These are phyloP conservation scores for Saksenaea vasiformis DNA, from an alignment of 371 early-diverging fungal genomes.

Conservation along the genomic window DNA sequence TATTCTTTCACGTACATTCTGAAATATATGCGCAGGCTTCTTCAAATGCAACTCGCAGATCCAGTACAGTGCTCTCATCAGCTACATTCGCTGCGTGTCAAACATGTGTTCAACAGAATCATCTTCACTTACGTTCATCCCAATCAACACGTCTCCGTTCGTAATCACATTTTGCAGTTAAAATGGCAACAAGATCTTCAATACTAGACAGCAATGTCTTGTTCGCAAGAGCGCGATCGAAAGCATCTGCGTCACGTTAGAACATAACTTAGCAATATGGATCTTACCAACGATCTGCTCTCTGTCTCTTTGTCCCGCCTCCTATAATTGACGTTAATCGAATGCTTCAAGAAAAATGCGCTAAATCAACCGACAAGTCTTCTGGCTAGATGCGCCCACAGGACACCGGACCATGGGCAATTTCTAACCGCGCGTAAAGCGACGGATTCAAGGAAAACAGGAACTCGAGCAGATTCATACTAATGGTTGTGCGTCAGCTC, in stretches of 20 bases:
- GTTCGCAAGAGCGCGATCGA: slow-evolving; percentile 36
- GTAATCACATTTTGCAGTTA: slow-evolving; percentile 43
- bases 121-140: slow-evolving; percentile 37
- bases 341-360: neutral
- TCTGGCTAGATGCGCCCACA: slow-evolving; percentile 56
- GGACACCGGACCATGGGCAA: slow-evolving; percentile 69
- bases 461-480: slow-evolving; percentile 36
- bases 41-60: slow-evolving; percentile 37
- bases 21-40: slow-evolving; percentile 30
- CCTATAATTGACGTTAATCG: slow-evolving; percentile 6
- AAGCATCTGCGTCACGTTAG: slow-evolving; percentile 23
- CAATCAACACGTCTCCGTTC: slow-evolving; percentile 37
- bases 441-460: slow-evolving; percentile 22
- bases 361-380: slow-evolving; percentile 30
- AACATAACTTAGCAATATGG: neutral
- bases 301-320: slow-evolving; percentile 10
- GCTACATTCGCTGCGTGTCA: slow-evolving; percentile 10
- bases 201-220: slow-evolving; percentile 32
- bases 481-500: slow-evolving; percentile 1
- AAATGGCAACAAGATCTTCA: slow-evolving; percentile 43
- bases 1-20: slow-evolving; percentile 27
- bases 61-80: slow-evolving; percentile 21
- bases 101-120: neutral
- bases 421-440: slow-evolving; percentile 61
- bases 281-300: slow-evolving; percentile 28